A percentile compares a stretch with the other conserved stretches of the same genome.
Evolutionary conservation across 2,329 filamentous ascomycete species (phyloP).

Genomic region (Cordyceps cateniannulata): DNA sequence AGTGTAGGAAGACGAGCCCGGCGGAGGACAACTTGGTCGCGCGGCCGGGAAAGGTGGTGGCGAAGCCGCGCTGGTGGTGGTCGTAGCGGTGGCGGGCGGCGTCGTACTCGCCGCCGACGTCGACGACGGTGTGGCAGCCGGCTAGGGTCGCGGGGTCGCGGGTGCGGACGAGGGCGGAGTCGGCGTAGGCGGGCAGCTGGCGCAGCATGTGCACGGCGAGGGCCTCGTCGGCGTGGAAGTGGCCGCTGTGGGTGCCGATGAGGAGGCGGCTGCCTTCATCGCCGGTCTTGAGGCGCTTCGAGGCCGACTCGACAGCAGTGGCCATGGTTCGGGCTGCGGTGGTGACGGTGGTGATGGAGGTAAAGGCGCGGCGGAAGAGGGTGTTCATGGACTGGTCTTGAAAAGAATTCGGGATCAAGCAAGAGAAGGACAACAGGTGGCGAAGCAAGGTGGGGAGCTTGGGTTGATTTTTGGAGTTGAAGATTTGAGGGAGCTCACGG

Average conservation of each 20-base stretch:
- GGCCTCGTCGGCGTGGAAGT: constrained; percentile 98
- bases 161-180: constrained; percentile 73
- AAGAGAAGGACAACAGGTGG: too few species aligned
- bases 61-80: constrained; percentile 93
- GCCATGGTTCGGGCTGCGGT: constrained; percentile 32
- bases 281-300: constrained; percentile 80
- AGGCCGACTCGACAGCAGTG: constrained; percentile 46
- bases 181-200: constrained; percentile 71
- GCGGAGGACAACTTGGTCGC: constrained; percentile 88
- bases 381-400: background rate
- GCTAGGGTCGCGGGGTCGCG: constrained; percentile 74
- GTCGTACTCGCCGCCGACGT: constrained; percentile 95
- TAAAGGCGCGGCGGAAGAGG: background rate
- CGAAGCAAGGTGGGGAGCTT: too few species aligned
- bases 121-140: constrained; percentile 88
- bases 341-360: constrained; percentile 12
- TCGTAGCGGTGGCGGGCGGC: constrained; percentile 73
- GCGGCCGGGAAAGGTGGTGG: constrained; percentile 75
- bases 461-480: too few species aligned
- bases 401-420: too few species aligned
- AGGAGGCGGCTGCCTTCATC: constrained; percentile 34
- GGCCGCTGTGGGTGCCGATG: constrained; percentile 94
- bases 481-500: too few species aligned
- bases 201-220: constrained; percentile 95
- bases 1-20: constrained; percentile 93